A percentile compares a stretch with the other conserved stretches of the same genome.
Conservation (phyloP, 1,284 basidiomycete species). For the Crocinoboletus sp. region DNA sequence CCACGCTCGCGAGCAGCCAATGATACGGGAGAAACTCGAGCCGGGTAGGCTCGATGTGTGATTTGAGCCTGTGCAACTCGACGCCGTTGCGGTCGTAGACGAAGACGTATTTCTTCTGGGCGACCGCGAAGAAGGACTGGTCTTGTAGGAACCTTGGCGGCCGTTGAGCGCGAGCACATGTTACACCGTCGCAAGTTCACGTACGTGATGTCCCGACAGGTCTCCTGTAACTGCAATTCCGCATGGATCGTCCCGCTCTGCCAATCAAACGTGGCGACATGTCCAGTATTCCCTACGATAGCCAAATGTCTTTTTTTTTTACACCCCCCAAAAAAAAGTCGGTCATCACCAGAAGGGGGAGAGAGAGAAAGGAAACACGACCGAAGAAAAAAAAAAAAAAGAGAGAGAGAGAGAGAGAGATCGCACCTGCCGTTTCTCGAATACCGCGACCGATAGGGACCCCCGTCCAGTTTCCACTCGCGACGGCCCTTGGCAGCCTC, state of each 20-base stretch:
- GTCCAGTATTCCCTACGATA: conserved; percentile 78
- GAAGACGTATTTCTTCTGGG: conserved; percentile 95
- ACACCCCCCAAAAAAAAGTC: too few species aligned
- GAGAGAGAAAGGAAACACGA: too few species aligned
- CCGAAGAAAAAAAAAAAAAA: too few species aligned
- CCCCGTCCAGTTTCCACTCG: conserved; percentile 85
- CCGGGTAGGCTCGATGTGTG: conserved; percentile 87
- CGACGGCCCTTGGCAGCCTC: conserved; percentile 73
- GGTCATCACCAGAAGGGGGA: too few species aligned
- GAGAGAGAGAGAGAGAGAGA: too few species aligned
- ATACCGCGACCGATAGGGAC: conserved; percentile 80
- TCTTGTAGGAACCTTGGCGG: conserved; percentile 83
- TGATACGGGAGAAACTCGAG: conserved; percentile 96
- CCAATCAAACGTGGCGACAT: conserved; percentile 97
- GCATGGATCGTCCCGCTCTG: conserved; percentile 83
- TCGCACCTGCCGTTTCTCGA: conserved; percentile 87
- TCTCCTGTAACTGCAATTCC: conserved; percentile 89
- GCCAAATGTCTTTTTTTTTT: conserved; percentile 70
- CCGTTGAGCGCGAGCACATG: conserved; percentile 3
- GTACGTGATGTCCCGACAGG: conserved; percentile 86
- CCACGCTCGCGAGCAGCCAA: conserved; percentile 88
- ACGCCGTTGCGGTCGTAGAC: conserved; percentile 96
- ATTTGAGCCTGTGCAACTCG: conserved; percentile 83
- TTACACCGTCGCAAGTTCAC: conserved; percentile 23
- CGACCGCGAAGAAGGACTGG: conserved; percentile 90